phyloP scores from a whole-genome alignment of 805 yeast species.

The Tetrapisispora pingtungensis region DNA sequence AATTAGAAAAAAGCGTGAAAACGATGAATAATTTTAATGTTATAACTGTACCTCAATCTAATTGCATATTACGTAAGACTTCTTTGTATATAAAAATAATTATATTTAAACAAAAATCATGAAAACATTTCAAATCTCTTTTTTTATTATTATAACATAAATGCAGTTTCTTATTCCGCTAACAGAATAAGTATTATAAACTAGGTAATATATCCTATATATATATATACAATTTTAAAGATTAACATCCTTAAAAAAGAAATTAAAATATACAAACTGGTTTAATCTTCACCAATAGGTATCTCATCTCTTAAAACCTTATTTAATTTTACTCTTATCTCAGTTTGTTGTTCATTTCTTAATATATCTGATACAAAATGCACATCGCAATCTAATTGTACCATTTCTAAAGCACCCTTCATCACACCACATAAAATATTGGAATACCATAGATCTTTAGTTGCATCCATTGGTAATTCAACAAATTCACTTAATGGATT shows the following conservation, averaged over 20 bases:
- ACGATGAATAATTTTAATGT: neutral
- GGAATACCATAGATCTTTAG: slow-evolving; percentile 80
- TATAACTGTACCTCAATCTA: too few species aligned
- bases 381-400: slow-evolving; percentile 83
- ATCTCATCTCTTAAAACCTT: slow-evolving; percentile 82
- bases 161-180: neutral
- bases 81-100: too few species aligned
- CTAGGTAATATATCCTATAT: neutral
- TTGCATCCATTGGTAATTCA: slow-evolving; percentile 77
- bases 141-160: neutral
- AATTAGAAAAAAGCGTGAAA: slow-evolving; percentile 22
- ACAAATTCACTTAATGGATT: slow-evolving; percentile 94
- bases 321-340: slow-evolving; percentile 59
- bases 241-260: neutral
- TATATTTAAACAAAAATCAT: too few species aligned
- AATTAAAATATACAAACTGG: neutral
- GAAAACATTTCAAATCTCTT: too few species aligned
- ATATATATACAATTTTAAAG: neutral
- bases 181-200: neutral
- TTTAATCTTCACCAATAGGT: slow-evolving; percentile 88
- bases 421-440: slow-evolving; percentile 84
- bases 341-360: slow-evolving; percentile 76
- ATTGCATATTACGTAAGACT: too few species aligned
- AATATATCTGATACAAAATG: slow-evolving; percentile 69
- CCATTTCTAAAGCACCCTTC: slow-evolving; percentile 90